These are phyloP conservation scores for Russula foetens DNA, from an alignment of 768 basidiomycete genomes.

Conservation along the genomic window DNA sequence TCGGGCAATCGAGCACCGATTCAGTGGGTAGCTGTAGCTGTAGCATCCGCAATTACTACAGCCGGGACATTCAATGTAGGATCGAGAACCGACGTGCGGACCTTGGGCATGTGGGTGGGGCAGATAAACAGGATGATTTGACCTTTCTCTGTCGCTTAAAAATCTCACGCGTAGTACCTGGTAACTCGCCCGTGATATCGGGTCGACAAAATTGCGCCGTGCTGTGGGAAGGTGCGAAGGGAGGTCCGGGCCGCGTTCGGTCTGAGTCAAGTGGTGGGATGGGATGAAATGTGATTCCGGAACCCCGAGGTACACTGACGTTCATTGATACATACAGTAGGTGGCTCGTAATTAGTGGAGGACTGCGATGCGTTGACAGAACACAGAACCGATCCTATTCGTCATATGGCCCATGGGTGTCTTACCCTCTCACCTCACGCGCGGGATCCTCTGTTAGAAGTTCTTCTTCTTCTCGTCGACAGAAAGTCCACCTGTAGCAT, in stretches of 20 bases:
- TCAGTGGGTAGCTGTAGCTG: not conserved
- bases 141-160: not conserved
- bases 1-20: not conserved
- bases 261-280: not conserved
- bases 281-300: not conserved
- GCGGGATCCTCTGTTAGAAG: constrained; percentile 34
- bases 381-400: constrained; percentile 1
- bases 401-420: not conserved
- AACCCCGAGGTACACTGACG: not conserved
- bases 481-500: constrained; percentile 69
- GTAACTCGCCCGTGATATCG: not conserved
- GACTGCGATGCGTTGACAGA: not conserved
- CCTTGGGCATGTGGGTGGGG: not conserved
- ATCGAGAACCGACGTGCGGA: not conserved
- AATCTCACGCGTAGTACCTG: not conserved
- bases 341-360: constrained; percentile 5
- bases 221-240: not conserved
- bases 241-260: not conserved
- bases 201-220: not conserved
- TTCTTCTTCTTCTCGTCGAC: constrained; percentile 99
- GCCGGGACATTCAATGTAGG: not conserved
- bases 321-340: constrained; percentile 10
- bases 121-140: not conserved
- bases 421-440: not conserved
- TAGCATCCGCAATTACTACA: not conserved